Base-by-base conservation (phyloP, 1,139 yeast species). In the Suhomyces bokatorum region DNA sequence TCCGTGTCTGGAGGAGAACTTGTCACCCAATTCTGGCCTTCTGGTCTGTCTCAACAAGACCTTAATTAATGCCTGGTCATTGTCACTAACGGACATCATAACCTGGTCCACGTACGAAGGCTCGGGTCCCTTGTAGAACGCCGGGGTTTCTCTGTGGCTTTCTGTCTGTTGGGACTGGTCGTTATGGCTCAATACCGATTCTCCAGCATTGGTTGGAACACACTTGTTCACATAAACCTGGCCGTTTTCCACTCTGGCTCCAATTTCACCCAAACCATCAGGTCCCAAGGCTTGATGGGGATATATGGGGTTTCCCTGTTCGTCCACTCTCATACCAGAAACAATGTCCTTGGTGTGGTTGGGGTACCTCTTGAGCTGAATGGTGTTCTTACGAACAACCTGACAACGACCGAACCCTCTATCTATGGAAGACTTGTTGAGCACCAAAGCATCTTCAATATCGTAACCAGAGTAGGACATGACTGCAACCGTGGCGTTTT, bases 391-490 rank as follows among this genome's bases (percentile, higher is more conserved):
- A 61, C 95, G 80, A 54, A 95, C 79, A n/a, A 91, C 96, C 69
- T 93, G 99, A 73, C 99, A 93, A 58, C 99, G 83, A 39, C 99
- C 99, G 66, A 90, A 93, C 1, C 99, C 99, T 63, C 99, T 80
- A 63, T 93, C 99, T 47, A 95, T 77, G 0, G 97, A 88, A 0
- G 97, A 76, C 64, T 93, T 93, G 67, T 93, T 93, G 56, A 93
- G 73, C 13, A 93, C 98, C 59, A 93, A 77, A 5, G 99, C 99
- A 83, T 93, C 99, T 71, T 93, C 99, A 66, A 95, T 95, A 87
- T 93, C 99, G 63, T 93, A 93, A 50, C 99, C 99, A 0, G 98
- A 91, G 62, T 93, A 93, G 10, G 97, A 88, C 99, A 93, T 95
- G 32, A 93, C 99, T 0, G 99, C 99, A 49, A 93, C 99, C 1